Percentiles rank a stretch among this genome's conserved stretches.
These are phyloP conservation scores for Cucurbitaria berberidis DNA, from an alignment of 2,329 filamentous ascomycete species.

Conservation along the genomic window DNA sequence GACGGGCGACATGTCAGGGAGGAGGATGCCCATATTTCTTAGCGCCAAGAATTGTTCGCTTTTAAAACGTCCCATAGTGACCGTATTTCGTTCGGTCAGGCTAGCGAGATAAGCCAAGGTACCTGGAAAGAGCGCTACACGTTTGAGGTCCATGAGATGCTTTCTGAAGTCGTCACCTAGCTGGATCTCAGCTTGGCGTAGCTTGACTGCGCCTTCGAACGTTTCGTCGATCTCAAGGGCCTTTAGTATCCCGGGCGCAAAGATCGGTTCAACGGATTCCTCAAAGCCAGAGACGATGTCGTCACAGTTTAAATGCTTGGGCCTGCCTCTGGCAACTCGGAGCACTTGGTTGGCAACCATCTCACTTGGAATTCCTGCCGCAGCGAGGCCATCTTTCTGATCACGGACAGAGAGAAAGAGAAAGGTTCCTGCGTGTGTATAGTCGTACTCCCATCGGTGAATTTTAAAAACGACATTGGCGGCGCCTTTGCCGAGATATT, in stretches of 20 bases:
- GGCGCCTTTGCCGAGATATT: conserved; percentile 43
- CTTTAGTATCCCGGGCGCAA: conserved; percentile 14
- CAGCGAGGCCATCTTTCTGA: conserved; percentile 4
- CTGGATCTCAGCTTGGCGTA: not conserved
- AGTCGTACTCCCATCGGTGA: too few species aligned
- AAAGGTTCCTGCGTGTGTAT: not conserved
- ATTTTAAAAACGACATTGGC: conserved; percentile 45
- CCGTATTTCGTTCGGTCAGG: conserved; percentile 11
- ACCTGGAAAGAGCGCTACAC: conserved; percentile 17
- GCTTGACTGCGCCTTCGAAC: not conserved
- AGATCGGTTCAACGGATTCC: conserved; percentile 36
- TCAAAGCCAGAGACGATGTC: conserved; percentile 38
- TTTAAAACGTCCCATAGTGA: not conserved
- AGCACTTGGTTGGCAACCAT: conserved; percentile 31
- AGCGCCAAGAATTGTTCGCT: not conserved
- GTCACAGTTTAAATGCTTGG: conserved; percentile 32
- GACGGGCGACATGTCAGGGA: conserved; percentile 39
- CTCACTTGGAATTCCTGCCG: conserved; percentile 12
- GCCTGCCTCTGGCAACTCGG: conserved; percentile 37
- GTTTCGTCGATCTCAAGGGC: conserved; percentile 4
- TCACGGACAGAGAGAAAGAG: conserved; percentile 26
- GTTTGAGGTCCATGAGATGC: conserved; percentile 29
- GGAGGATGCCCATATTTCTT: conserved; percentile 31
- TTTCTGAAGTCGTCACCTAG: conserved; percentile 14
- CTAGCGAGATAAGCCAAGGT: conserved; percentile 19